Evolutionary conservation across 768 basidiomycete species (phyloP).

Genomic region (Tubosaeta sp.): DNA sequence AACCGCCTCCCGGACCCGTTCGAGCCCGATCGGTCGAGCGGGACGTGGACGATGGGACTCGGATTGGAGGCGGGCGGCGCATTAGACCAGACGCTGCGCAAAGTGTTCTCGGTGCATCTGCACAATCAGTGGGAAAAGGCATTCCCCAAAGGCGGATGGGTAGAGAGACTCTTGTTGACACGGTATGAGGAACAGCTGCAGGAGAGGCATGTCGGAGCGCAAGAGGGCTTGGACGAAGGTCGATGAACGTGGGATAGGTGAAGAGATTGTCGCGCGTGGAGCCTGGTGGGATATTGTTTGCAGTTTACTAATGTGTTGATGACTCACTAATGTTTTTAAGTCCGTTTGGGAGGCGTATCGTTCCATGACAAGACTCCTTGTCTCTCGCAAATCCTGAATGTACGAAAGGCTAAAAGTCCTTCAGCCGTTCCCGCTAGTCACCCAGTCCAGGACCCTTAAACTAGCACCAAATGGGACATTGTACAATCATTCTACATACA

Average conservation of each 20-base stretch:
- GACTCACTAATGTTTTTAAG: not conserved
- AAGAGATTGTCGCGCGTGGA: not conserved
- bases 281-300: not conserved
- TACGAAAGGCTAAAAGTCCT: no score
- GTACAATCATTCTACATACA: not conserved
- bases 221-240: not conserved
- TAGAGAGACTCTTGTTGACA: constrained; percentile 70
- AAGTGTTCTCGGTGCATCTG: constrained; percentile 85
- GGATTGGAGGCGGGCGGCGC: constrained; percentile 58
- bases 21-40: constrained; percentile 44
- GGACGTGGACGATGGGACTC: constrained; percentile 66
- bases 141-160: constrained; percentile 84
- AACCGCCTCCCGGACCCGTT: constrained; percentile 95
- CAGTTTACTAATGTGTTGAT: not conserved
- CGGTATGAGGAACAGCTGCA: constrained; percentile 47
- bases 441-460: no score
- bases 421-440: no score
- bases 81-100: constrained; percentile 55
- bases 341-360: not conserved
- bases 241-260: not conserved
- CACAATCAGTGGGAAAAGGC: constrained; percentile 95
- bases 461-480: not conserved
- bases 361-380: no score
- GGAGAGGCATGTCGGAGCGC: not conserved
- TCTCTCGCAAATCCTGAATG: no score